Evolutionary conservation across 176 grass and related monocot species (phyloP).

Genomic region (Raddia distichophylla): DNA sequence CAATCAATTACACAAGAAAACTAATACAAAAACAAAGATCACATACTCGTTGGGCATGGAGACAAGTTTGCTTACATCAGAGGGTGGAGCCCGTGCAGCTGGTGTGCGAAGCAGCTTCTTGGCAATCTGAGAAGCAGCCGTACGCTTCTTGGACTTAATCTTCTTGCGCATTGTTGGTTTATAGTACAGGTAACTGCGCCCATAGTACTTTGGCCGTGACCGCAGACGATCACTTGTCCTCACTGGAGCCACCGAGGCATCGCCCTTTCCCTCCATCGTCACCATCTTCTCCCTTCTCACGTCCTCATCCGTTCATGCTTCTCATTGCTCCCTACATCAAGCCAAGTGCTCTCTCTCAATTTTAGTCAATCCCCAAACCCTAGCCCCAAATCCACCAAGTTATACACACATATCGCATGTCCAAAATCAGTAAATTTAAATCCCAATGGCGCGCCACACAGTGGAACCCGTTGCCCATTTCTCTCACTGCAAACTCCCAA

Average conservation of each 20-base stretch:
- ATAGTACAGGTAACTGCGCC: conserved; percentile 67
- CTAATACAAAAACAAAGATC: neutral
- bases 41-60: neutral
- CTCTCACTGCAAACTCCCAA: neutral
- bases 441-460: conserved; percentile 23
- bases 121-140: conserved; percentile 84
- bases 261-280: conserved; percentile 49
- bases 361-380: conserved; percentile 51
- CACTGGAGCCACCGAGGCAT: conserved; percentile 44
- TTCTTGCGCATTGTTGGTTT: conserved; percentile 80
- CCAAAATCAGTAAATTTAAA: conserved; percentile 3
- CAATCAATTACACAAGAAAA: conserved; percentile 15
- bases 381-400: conserved; percentile 44
- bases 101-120: conserved; percentile 86
- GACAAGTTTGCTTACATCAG: conserved; percentile 68
- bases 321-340: conserved; percentile 40
- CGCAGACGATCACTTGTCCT: conserved; percentile 81
- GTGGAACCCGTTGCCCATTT: conserved; percentile 15
- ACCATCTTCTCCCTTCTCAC: conserved; percentile 40
- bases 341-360: conserved; percentile 12
- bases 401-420: conserved; percentile 3
- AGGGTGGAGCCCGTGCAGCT: conserved; percentile 46
- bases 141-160: conserved; percentile 86
- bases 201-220: conserved; percentile 67
- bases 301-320: conserved; percentile 4